Conservation (phyloP, 2,329 filamentous ascomycete genomes). For the Cordyceps farinosa region DNA sequence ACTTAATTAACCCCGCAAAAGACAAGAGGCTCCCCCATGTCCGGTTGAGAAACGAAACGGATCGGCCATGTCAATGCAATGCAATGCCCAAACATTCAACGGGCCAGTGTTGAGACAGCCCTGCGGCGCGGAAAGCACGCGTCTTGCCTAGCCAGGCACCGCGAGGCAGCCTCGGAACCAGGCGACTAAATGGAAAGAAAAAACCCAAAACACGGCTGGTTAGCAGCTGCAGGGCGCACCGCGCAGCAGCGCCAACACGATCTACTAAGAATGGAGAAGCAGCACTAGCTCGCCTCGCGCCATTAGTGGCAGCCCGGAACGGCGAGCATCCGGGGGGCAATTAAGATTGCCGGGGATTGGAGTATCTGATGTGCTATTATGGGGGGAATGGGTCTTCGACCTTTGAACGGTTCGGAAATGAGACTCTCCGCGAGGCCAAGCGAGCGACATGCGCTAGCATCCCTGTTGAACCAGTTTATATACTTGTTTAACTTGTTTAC, state of each 20-base stretch:
- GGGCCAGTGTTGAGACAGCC: neutral
- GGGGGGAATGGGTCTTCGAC: neutral
- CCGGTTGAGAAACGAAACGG: neutral
- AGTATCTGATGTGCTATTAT: neutral
- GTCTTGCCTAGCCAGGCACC: neutral
- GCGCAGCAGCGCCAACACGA: neutral
- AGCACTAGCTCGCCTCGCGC: neutral
- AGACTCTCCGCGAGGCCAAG: neutral
- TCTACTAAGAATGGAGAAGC: neutral
- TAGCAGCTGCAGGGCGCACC: neutral
- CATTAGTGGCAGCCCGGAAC: constrained; percentile 6
- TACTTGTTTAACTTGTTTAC: neutral
- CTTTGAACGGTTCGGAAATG: neutral
- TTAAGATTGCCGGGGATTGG: neutral
- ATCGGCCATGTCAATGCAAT: neutral
- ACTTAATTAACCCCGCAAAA: neutral
- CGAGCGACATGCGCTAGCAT: neutral
- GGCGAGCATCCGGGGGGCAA: constrained; percentile 6
- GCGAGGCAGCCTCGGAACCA: neutral
- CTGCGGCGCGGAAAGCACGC: neutral
- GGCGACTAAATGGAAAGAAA: neutral
- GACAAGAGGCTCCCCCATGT: neutral
- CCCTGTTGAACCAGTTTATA: neutral
- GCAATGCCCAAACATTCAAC: neutral
- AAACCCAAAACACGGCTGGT: neutral